phyloP scores from a whole-genome alignment of 306 rosid genomes.

The Pyrus bretschneideri region DNA sequence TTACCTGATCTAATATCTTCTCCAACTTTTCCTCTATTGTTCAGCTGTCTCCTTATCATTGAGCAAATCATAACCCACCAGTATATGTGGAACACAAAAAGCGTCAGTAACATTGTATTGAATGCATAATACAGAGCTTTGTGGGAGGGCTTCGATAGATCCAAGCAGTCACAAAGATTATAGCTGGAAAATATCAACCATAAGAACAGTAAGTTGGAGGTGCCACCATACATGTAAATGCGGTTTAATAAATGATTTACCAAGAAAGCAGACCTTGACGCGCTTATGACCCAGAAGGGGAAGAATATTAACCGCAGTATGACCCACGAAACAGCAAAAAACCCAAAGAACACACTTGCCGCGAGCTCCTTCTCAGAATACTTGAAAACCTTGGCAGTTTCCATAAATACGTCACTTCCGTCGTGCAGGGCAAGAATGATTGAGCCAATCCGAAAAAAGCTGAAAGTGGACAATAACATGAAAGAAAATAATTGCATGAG shows the following conservation, averaged over 20 bases:
- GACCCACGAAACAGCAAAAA: constrained; percentile 81
- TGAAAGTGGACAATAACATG: constrained; percentile 26
- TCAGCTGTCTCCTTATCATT: constrained; percentile 75
- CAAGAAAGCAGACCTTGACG: constrained; percentile 70
- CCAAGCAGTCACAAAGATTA: constrained; percentile 39
- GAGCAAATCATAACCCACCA: constrained; percentile 95
- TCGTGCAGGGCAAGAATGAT: constrained; percentile 86
- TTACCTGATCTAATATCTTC: constrained; percentile 98
- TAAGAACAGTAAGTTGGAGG: constrained; percentile 21
- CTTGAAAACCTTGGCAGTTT: constrained; percentile 93
- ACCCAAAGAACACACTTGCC: constrained; percentile 82
- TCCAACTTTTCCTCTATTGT: constrained; percentile 89
- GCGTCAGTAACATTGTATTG: constrained; percentile 72
- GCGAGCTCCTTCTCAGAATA: constrained; percentile 82
- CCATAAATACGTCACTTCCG: constrained; percentile 94
- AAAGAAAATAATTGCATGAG: neutral
- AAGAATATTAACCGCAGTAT: constrained; percentile 70
- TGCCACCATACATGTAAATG: constrained; percentile 10
- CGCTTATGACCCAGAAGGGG: constrained; percentile 78
- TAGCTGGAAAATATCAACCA: constrained; percentile 52
- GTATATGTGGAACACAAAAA: constrained; percentile 90
- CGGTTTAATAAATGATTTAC: constrained; percentile 19
- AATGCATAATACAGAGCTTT: constrained; percentile 58
- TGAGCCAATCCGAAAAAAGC: constrained; percentile 85
- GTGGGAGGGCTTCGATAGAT: constrained; percentile 33